phyloP scores from a whole-genome alignment of 2,329 filamentous ascomycete species.

The Fonsecaea pedrosoi region DNA sequence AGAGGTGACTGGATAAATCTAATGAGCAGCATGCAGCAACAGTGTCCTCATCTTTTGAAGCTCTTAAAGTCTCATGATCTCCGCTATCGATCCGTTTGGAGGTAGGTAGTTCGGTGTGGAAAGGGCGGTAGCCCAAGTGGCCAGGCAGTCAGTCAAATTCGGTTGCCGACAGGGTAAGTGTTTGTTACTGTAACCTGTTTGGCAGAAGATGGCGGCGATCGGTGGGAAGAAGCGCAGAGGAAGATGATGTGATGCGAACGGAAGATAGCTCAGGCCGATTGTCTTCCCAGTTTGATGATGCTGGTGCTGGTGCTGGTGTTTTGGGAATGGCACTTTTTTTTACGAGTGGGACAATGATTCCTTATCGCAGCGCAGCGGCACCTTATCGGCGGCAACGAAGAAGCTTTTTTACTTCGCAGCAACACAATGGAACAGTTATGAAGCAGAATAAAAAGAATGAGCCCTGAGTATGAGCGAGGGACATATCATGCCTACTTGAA shows the following conservation, averaged over 20 bases:
- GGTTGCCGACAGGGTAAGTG: not conserved
- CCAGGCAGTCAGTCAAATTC: not conserved
- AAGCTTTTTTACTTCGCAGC: not conserved
- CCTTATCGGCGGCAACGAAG: not conserved
- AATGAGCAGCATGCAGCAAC: not conserved
- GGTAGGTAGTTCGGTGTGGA: not conserved
- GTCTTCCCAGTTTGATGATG: not conserved
- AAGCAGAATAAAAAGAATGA: not conserved
- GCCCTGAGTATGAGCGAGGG: not conserved
- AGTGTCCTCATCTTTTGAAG: not conserved
- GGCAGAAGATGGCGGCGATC: not conserved
- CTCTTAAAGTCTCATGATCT: not conserved
- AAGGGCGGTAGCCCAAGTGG: not conserved
- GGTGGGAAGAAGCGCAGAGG: not conserved
- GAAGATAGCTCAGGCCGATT: not conserved
- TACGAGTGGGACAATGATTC: not conserved
- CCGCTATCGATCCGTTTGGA: not conserved
- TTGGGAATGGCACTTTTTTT: not conserved
- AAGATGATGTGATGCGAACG: not conserved
- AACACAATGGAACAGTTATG: not conserved
- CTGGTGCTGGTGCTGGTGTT: not conserved
- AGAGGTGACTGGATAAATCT: constrained; percentile 2
- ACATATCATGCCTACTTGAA: not conserved
- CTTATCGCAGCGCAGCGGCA: constrained; percentile 9
- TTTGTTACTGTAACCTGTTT: not conserved